Base-by-base conservation (phyloP, 1,284 basidiomycete species). In the Boletus semigastroideus region DNA sequence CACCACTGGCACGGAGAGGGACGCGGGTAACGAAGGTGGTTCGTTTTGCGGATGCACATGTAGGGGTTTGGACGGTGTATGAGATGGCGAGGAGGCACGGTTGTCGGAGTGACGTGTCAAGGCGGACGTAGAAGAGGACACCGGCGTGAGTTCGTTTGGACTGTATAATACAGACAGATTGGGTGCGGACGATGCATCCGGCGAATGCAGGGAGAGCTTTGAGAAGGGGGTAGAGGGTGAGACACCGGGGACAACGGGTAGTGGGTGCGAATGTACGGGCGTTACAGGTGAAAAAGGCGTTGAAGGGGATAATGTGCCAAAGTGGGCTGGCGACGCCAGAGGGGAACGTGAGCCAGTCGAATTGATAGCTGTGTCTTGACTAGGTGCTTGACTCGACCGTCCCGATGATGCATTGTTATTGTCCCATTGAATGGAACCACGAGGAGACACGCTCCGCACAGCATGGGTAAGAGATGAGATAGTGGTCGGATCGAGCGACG, bases 171-270 rank as follows among this genome's bases (percentile, higher is more conserved):
- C 38, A 5, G 63, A 58, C 0, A 54, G 44, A 41, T 49, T 38
- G 12, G 43, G 38, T n/a, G 48, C 51, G 31, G 54, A 56, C 36
- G 43, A 51, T 39, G 42, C 52, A 25, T 62, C 59, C 10, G 73
- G 69, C 3, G 69, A 69, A 42, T 70, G 59, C 22, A 74, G 40
- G 9, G 66, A 73, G 31, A 75, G 63, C 47, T 67, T 74, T 37
- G 74, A 70, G 51, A 74, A 74, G n/a, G 71, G 57, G 13, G 58
- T 56, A 1, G 73, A 74, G 11, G 74, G 73, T 0, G 74, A 75
- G 14, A 59, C 51, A 3, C 56, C 65, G 41, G 55, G 42, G 4
- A 36, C 39, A n/a, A 51, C 30, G 27, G 49, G 41, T 30, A 40
- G 17, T 12, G 46, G 25, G n/a, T 58, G 54, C 5, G 47, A 30